Conservation (phyloP, 306 rosid genomes). For the Sesbania bispinosa region DNA sequence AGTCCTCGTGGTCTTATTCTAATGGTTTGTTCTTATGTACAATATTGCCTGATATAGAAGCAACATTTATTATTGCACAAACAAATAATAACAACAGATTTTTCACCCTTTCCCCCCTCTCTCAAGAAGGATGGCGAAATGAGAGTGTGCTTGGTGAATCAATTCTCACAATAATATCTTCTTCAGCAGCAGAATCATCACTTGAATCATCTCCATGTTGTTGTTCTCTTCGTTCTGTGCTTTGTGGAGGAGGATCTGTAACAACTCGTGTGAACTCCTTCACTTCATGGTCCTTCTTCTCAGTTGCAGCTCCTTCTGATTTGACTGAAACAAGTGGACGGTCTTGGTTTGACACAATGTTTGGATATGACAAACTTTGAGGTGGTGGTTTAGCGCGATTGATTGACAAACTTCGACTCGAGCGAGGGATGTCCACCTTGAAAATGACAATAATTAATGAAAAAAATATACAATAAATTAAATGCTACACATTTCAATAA, state of each 20-base stretch:
- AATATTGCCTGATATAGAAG: neutral
- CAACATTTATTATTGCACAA: slow-evolving; percentile 20
- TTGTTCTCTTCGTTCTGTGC: slow-evolving; percentile 14
- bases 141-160: slow-evolving; percentile 92
- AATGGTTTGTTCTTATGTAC: neutral
- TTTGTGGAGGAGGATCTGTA: slow-evolving; percentile 27
- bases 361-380: slow-evolving; percentile 57
- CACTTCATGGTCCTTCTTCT: slow-evolving; percentile 37
- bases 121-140: slow-evolving; percentile 53
- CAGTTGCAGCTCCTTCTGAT: slow-evolving; percentile 64
- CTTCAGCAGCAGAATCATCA: slow-evolving; percentile 79
- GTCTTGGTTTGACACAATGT: slow-evolving; percentile 23
- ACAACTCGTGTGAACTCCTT: slow-evolving; percentile 27
- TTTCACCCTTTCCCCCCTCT: neutral
- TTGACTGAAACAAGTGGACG: slow-evolving; percentile 51
- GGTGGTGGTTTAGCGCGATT: slow-evolving; percentile 30
- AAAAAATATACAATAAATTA: neutral
- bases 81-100: neutral
- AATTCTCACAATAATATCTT: slow-evolving; percentile 72
- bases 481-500: too few relatives aligned
- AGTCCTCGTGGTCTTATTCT: neutral
- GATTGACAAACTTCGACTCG: slow-evolving; percentile 37
- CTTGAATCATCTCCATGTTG: slow-evolving; percentile 51
- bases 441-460: slow-evolving; percentile 20
- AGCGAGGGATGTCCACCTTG: slow-evolving; percentile 36